Conservation (phyloP, 2,329 filamentous ascomycete genomes). For the Grosmannia clavigera region DNA sequence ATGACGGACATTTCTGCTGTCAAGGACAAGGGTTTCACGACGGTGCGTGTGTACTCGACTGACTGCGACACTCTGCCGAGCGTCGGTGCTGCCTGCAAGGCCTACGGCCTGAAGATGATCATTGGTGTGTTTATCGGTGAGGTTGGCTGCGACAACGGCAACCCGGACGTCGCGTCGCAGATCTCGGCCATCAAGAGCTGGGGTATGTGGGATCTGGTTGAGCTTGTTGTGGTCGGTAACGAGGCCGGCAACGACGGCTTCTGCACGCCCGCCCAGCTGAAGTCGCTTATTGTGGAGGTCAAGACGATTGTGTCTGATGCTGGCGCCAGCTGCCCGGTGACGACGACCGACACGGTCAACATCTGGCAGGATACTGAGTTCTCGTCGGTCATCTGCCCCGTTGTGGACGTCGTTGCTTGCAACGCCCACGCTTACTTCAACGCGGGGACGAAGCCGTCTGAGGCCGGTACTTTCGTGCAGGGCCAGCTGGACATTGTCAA, state of each 20-base stretch:
- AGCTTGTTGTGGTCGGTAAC: conserved; percentile 79
- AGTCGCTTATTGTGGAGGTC: conserved; percentile 55
- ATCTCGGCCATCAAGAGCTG: conserved; percentile 60
- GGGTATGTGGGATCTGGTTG: conserved; percentile 62
- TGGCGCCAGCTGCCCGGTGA: conserved; percentile 63
- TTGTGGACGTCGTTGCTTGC: conserved; percentile 66
- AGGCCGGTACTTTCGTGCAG: conserved; percentile 66
- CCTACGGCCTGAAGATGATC: conserved; percentile 64
- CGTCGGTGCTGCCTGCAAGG: conserved; percentile 56
- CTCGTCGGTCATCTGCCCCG: conserved; percentile 49
- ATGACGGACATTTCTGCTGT: conserved; percentile 49
- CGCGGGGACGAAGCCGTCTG: conserved; percentile 43
- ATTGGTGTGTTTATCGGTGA: conserved; percentile 75
- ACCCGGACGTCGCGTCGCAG: conserved; percentile 56
- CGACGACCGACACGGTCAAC: conserved; percentile 77
- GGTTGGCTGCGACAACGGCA: conserved; percentile 43
- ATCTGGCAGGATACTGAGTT: conserved; percentile 57
- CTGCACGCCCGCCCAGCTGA: conserved; percentile 52
- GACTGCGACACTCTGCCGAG: conserved; percentile 74
- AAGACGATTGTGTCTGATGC: conserved; percentile 47
- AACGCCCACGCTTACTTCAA: conserved; percentile 98
- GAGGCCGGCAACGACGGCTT: conserved; percentile 72
- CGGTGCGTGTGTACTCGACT: conserved; percentile 77
- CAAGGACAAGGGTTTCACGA: conserved; percentile 52
- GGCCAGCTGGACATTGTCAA: conserved; percentile 62